Evolutionary conservation across 1,284 basidiomycete genomes (phyloP), one percentile per base, ranked within the genome.

Genomic region (Puccinia novopanici): DNA sequence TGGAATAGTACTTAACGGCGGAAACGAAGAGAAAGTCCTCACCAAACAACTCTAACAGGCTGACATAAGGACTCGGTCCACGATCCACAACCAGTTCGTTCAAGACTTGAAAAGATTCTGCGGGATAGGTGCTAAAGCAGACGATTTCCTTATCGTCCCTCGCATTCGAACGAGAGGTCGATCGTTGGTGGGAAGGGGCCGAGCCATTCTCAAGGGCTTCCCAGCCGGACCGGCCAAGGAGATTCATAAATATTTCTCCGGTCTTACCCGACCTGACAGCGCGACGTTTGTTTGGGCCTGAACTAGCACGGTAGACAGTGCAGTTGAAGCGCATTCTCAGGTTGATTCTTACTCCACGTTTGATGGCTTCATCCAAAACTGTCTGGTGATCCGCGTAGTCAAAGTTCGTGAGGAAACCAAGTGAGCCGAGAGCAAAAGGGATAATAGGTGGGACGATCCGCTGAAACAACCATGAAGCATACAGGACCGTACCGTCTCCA

Each of bases 401-500:
- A 84, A 99, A 99, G 86, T 98, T 98, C 81, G 97, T 99, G 79
- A 99, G 90, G 88, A 99, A 99, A 15, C 97, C 97, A 30, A 99
- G 90, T 12, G 96, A 99, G 61, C 97, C 97, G n/a, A 99, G 90
- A 0, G 97, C 95, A 86, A 99, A 99, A 0, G 97, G 92, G 37
- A 99, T 90, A 54, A 99, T 94, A 6, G 97, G 97, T 15, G 97
- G 97, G 15, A 99, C 97, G 84, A 98, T 94, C 82, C 91, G 91
- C 86, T 99, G 97, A 89, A 99, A 99, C 50, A 99, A 89, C 97
- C 97, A 99, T 4, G 97, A 99, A 6, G 97, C 98, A 88, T 98
- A 99, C 27, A 99, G 89, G 0, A 99, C 96, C 0, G 97, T 99
- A 15, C 97, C 97, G 85, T 99, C 97, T 22, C 97, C 97, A 65